Conservation (phyloP, 257 asterid species). For the Cynanchum wilfordii region DNA sequence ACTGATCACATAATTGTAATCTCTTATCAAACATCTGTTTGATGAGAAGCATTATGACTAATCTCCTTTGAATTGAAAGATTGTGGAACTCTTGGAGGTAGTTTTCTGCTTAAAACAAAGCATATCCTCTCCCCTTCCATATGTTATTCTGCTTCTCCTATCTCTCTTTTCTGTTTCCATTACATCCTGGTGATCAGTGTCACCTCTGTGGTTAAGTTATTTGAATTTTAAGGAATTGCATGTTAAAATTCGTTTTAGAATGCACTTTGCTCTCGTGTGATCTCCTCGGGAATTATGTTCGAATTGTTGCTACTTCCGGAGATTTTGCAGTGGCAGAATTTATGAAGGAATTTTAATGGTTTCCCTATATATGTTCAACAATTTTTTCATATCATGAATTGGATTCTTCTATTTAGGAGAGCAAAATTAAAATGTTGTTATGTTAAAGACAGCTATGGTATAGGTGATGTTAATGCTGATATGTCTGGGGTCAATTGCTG, state of each 20-base stretch:
- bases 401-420: neutral
- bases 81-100: neutral
- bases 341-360: neutral
- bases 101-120: neutral
- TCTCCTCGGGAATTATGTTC: neutral
- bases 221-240: neutral
- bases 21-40: neutral
- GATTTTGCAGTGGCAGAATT: neutral
- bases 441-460: neutral
- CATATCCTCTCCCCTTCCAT: neutral
- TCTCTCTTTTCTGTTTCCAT: neutral
- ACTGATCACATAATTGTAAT: neutral
- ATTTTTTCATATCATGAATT: neutral
- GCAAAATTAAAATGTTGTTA: neutral
- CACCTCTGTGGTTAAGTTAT: neutral
- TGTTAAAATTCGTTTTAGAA: neutral
- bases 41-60: neutral
- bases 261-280: neutral
- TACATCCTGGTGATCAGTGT: neutral
- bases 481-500: no score
- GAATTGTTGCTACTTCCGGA: neutral
- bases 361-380: neutral
- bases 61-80: neutral
- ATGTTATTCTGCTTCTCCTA: neutral
- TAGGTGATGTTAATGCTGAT: neutral